phyloP scores from a whole-genome alignment of 371 early-diverging fungal genomes.

The Mucor ambiguus region DNA sequence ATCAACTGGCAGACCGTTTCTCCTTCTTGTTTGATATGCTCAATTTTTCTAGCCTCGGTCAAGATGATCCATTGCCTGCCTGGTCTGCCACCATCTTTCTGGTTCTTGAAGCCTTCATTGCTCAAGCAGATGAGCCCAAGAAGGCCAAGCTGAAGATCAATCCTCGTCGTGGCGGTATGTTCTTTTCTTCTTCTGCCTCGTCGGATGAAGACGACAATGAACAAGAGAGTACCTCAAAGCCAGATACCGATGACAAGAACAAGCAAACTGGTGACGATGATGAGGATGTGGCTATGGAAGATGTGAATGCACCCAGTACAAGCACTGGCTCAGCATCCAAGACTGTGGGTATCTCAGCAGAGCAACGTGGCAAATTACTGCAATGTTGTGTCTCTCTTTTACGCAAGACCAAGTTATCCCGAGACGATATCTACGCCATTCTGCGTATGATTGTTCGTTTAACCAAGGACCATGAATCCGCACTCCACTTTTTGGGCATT shows the following conservation, averaged over 20 bases:
- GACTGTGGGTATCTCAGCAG: slow-evolving; percentile 15
- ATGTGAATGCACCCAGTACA: neutral
- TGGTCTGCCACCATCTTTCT: slow-evolving; percentile 73
- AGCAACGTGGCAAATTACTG: slow-evolving; percentile 45
- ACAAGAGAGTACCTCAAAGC: slow-evolving; percentile 3
- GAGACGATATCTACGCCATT: slow-evolving; percentile 64
- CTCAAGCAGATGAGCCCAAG: slow-evolving; percentile 67
- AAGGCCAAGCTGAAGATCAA: slow-evolving; percentile 27
- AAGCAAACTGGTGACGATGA: slow-evolving; percentile 7
- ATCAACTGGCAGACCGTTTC: slow-evolving; percentile 44
- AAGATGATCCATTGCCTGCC: slow-evolving; percentile 34
- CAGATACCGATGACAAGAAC: neutral
- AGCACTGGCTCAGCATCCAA: neutral
- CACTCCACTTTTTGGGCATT: slow-evolving; percentile 67
- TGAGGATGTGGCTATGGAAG: slow-evolving; percentile 29
- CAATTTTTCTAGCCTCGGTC: slow-evolving; percentile 19
- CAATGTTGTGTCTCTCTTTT: slow-evolving; percentile 50
- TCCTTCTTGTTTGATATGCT: slow-evolving; percentile 53
- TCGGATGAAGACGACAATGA: slow-evolving; percentile 24
- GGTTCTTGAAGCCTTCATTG: slow-evolving; percentile 69
- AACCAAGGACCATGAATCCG: slow-evolving; percentile 70
- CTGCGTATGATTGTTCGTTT: slow-evolving; percentile 81
- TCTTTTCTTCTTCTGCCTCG: slow-evolving; percentile 7
- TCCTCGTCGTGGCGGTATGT: neutral
- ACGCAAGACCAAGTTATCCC: slow-evolving; percentile 48